These are phyloP conservation scores for Russula sp. DNA, from an alignment of 768 basidiomycete species.

Conservation along the genomic window DNA sequence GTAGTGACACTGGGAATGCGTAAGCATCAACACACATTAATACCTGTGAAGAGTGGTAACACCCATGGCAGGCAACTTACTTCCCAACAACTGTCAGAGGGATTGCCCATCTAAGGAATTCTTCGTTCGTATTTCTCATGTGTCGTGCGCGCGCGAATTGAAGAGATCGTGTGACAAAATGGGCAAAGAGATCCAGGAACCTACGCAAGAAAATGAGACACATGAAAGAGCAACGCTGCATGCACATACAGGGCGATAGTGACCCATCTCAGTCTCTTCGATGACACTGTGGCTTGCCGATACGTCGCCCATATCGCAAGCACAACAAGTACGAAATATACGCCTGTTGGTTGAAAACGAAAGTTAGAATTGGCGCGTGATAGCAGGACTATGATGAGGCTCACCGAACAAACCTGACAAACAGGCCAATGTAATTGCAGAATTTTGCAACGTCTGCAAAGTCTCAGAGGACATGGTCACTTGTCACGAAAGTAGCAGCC, in stretches of 20 bases:
- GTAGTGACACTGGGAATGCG: slow-evolving; percentile 15
- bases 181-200: slow-evolving; percentile 29
- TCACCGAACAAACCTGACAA: slow-evolving; percentile 31
- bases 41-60: neutral
- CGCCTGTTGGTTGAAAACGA: slow-evolving; percentile 22
- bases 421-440: slow-evolving; percentile 26
- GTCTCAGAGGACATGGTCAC: slow-evolving; percentile 15
- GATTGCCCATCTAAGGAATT: slow-evolving; percentile 30
- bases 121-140: slow-evolving; percentile 18
- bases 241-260: slow-evolving; percentile 30
- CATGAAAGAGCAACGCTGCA: slow-evolving; percentile 31
- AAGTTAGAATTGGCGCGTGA: neutral
- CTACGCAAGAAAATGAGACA: slow-evolving; percentile 21
- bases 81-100: slow-evolving; percentile 23
- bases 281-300: slow-evolving; percentile 5
- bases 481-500: neutral
- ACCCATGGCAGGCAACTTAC: slow-evolving; percentile 9
- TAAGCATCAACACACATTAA: neutral
- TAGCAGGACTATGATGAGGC: slow-evolving; percentile 1
- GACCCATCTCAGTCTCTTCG: slow-evolving; percentile 28
- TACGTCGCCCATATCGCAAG: slow-evolving; percentile 32
- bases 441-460: slow-evolving; percentile 25
- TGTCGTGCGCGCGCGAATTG: slow-evolving; percentile 30
- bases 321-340: slow-evolving; percentile 31
- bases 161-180: slow-evolving; percentile 32